These are phyloP conservation scores for Trichoderma gamsii DNA, from an alignment of 495 filamentous ascomycete genomes.

Conservation along the genomic window DNA sequence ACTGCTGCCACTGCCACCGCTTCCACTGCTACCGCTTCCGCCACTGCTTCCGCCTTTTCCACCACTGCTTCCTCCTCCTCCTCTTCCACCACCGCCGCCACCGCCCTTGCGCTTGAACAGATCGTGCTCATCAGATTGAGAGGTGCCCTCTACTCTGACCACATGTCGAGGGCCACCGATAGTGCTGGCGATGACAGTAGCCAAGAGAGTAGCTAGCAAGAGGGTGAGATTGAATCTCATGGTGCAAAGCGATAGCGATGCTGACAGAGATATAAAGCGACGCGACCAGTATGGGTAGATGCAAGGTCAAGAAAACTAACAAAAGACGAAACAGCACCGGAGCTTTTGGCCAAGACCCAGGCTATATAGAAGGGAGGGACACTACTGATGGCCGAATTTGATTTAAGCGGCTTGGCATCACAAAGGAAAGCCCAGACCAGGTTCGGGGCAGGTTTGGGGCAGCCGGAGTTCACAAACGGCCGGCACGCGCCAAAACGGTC, in stretches of 20 bases:
- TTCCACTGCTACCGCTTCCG: conserved; percentile 24
- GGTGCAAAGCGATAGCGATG: not conserved
- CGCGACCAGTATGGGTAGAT: not conserved
- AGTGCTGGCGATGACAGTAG: not conserved
- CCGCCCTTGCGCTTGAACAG: conserved; percentile 54
- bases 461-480: too few species aligned
- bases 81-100: conserved; percentile 46
- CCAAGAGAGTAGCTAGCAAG: not conserved
- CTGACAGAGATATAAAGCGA: not conserved
- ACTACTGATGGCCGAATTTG: too few species aligned
- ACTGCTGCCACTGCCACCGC: conserved; percentile 25
- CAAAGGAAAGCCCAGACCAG: too few species aligned
- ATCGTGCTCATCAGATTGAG: conserved; percentile 26
- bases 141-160: not conserved
- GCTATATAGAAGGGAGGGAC: not conserved
- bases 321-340: not conserved
- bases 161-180: not conserved
- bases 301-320: not conserved
- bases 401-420: too few species aligned
- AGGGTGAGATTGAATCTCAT: conserved; percentile 3
- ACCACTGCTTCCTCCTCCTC: conserved; percentile 40
- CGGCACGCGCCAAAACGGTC: too few species aligned
- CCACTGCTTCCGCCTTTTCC: conserved; percentile 36
- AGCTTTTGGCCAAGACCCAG: not conserved
- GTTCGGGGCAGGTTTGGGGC: too few species aligned